Evolutionary conservation across 2,329 filamentous ascomycete genomes (phyloP).

Genomic region (Tricladium varicosporioides): DNA sequence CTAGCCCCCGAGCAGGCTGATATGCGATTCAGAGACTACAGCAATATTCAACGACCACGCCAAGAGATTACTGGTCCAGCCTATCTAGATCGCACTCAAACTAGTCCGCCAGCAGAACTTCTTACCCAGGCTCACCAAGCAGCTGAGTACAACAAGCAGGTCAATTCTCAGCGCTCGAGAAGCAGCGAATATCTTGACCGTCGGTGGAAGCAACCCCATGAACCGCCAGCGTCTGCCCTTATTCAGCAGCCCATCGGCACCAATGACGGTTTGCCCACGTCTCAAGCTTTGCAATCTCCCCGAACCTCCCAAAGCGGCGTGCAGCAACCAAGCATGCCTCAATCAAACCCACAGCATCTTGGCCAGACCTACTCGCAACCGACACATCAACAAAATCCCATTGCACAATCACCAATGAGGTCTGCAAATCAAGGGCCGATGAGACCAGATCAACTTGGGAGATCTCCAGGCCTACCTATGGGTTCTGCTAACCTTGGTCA

Average conservation of each 20-base stretch:
- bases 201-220: conserved; percentile 80
- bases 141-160: conserved; percentile 83
- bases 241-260: conserved; percentile 36
- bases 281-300: conserved; percentile 56
- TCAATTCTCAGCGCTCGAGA: conserved; percentile 77
- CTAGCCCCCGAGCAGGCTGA: conserved; percentile 76
- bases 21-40: conserved; percentile 76
- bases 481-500: conserved; percentile 53
- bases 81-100: conserved; percentile 83
- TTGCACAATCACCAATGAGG: conserved; percentile 72
- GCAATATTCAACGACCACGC: conserved; percentile 76
- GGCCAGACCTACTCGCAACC: conserved; percentile 67
- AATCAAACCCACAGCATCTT: conserved; percentile 41
- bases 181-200: conserved; percentile 77
- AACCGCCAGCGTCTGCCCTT: conserved; percentile 59
- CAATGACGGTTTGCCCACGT: conserved; percentile 46
- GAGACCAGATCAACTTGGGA: conserved; percentile 60
- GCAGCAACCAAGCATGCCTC: conserved; percentile 49
- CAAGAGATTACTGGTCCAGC: conserved; percentile 86
- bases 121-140: conserved; percentile 84
- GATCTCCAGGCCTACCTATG: conserved; percentile 60
- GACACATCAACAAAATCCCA: conserved; percentile 68
- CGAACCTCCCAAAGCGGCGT: conserved; percentile 53
- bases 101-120: conserved; percentile 74
- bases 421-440: conserved; percentile 59